A percentile compares a stretch with the other conserved stretches of the same genome.
Evolutionary conservation across 257 asterid genomes (phyloP).

Genomic region (Cordia subcordata): DNA sequence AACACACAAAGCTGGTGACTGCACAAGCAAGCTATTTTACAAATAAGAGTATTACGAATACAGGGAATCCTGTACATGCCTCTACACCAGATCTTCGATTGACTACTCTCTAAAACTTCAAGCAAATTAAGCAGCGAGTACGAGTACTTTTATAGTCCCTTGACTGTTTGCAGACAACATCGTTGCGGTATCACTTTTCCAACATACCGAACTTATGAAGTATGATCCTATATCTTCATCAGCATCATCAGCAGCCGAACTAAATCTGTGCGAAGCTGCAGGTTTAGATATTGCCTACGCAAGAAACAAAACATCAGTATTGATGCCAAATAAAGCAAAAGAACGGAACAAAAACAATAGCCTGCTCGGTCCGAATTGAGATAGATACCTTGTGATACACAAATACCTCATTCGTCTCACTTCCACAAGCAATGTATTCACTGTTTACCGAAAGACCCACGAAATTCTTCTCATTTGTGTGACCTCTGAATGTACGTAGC

Average conservation of each 20-base stretch:
- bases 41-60: too few relatives aligned
- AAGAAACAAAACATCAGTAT: not conserved
- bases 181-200: slow-evolving; percentile 83
- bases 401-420: slow-evolving; percentile 44
- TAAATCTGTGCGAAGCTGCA: slow-evolving; percentile 68
- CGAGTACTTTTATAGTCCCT: slow-evolving; percentile 81
- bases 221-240: slow-evolving; percentile 55
- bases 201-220: slow-evolving; percentile 88
- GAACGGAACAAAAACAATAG: not conserved
- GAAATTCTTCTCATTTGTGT: slow-evolving; percentile 45
- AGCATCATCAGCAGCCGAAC: slow-evolving; percentile 42
- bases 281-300: slow-evolving; percentile 75
- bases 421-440: slow-evolving; percentile 42
- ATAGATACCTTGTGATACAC: slow-evolving; percentile 40
- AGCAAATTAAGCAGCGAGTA: slow-evolving; percentile 52
- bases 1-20: too few relatives aligned
- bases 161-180: slow-evolving; percentile 76
- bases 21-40: too few relatives aligned
- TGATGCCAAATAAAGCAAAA: not conserved
- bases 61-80: not conserved
- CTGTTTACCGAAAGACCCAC: slow-evolving; percentile 39
- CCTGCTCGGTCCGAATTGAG: not conserved
- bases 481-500: slow-evolving; percentile 41
- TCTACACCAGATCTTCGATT: too few relatives aligned
- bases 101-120: too few relatives aligned